Percentiles rank a stretch among this genome's conserved stretches.
These are phyloP conservation scores for Podila epigama DNA, from an alignment of 192 early-diverging fungal species.

Conservation along the genomic window DNA sequence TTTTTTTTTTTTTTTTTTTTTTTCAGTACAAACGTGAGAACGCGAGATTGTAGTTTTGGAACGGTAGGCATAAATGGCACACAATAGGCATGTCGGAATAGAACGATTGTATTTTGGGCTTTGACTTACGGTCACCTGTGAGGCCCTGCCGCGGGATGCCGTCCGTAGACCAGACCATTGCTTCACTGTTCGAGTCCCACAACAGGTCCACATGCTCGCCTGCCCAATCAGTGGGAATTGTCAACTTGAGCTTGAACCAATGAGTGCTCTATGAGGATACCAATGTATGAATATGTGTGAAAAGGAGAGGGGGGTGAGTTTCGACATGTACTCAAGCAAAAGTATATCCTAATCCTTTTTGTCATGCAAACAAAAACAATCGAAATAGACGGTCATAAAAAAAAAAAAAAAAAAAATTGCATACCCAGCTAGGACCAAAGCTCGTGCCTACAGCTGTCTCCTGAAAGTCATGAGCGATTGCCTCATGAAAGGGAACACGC, in stretches of 20 bases:
- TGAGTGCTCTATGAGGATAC: constrained; percentile 71
- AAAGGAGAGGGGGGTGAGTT: too few relatives aligned
- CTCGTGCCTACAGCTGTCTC: constrained; percentile 73
- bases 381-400: too few relatives aligned
- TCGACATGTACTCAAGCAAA: too few relatives aligned
- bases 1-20: too few relatives aligned
- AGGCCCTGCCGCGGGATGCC: constrained; percentile 89
- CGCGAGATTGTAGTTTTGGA: too few relatives aligned
- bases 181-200: constrained; percentile 91
- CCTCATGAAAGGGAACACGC: constrained; percentile 80
- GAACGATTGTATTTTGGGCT: background rate
- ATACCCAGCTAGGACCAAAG: constrained; percentile 89
- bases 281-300: too few relatives aligned
- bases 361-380: background rate
- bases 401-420: constrained; percentile 1
- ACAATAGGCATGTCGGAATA: too few relatives aligned
- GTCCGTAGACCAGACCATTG: constrained; percentile 85
- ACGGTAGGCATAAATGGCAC: too few relatives aligned
- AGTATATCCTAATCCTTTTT: constrained; percentile 53
- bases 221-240: constrained; percentile 71
- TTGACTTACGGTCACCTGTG: constrained; percentile 78
- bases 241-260: constrained; percentile 76
- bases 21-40: too few relatives aligned
- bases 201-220: constrained; percentile 84
- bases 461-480: constrained; percentile 71